Conservation (phyloP, 768 basidiomycete genomes). For the Tylopilus sp. region DNA sequence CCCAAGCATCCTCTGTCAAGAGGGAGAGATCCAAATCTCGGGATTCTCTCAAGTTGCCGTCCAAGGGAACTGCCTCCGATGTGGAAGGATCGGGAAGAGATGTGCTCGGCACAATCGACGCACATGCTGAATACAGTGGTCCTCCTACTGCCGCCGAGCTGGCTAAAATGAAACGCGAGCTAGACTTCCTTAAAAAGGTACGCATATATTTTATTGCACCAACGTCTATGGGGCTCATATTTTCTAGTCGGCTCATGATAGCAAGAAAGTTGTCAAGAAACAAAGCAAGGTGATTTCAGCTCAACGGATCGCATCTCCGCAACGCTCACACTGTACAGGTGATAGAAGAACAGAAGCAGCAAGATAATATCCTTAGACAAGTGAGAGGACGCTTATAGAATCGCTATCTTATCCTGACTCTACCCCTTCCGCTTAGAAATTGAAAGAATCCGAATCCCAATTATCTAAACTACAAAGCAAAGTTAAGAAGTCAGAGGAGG, state of each 20-base stretch:
- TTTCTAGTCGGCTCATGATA: constrained; percentile 37
- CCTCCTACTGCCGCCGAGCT: constrained; percentile 46
- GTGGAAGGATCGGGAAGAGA: constrained; percentile 26
- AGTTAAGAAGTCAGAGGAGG: constrained; percentile 55
- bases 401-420: background rate
- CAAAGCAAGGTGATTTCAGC: constrained; percentile 49
- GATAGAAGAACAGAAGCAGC: constrained; percentile 49
- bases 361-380: constrained; percentile 36
- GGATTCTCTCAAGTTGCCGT: constrained; percentile 23
- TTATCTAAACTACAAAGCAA: constrained; percentile 44
- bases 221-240: constrained; percentile 2
- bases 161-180: constrained; percentile 53
- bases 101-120: constrained; percentile 10
- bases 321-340: constrained; percentile 33
- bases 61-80: constrained; percentile 29
- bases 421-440: constrained; percentile 29
- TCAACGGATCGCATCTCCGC: background rate
- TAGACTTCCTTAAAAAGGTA: constrained; percentile 52
- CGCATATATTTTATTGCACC: constrained; percentile 4
- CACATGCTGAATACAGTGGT: constrained; percentile 26
- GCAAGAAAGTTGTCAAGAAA: constrained; percentile 49
- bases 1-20: constrained; percentile 7
- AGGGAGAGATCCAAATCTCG: constrained; percentile 37
- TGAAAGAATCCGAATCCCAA: constrained; percentile 45
- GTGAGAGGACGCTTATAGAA: constrained; percentile 28